phyloP scores from a whole-genome alignment of 1,284 basidiomycete genomes.

The Pseudozyma tsukubaensis region DNA sequence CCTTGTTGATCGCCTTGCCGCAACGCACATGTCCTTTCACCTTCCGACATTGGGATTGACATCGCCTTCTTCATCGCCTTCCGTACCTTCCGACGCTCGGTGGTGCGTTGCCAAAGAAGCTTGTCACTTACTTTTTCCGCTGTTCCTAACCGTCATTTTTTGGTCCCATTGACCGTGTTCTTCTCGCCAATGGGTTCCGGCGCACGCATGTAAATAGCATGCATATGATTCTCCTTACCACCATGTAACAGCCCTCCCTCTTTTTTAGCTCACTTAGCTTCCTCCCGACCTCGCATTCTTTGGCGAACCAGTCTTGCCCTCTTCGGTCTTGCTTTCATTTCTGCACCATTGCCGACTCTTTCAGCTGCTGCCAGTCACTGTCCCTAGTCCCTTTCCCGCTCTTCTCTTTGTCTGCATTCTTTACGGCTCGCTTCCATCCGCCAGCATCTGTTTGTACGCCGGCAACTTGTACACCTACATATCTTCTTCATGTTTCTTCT shows the following conservation, averaged over 20 bases:
- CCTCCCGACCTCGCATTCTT: neutral
- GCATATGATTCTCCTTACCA: constrained; percentile 36
- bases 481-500: neutral
- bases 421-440: neutral
- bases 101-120: neutral
- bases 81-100: neutral
- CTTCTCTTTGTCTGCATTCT: neutral
- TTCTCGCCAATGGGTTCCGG: constrained; percentile 11
- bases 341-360: neutral
- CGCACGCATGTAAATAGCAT: constrained; percentile 30
- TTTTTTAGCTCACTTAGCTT: constrained; percentile 2
- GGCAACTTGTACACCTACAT: neutral
- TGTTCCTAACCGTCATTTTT: constrained; percentile 2
- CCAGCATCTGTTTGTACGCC: neutral
- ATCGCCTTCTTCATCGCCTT: too few relatives aligned
- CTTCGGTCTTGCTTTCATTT: neutral
- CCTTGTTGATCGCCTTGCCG: too few relatives aligned
- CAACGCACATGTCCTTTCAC: neutral
- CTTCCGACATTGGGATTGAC: neutral
- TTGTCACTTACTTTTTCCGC: constrained; percentile 10
- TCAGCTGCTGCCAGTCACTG: neutral
- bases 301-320: neutral
- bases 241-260: constrained; percentile 21
- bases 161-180: constrained; percentile 1
- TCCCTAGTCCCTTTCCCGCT: neutral